Evolutionary conservation across 2,329 filamentous ascomycete genomes (phyloP).

Genomic region (Hypocrella siamensis): DNA sequence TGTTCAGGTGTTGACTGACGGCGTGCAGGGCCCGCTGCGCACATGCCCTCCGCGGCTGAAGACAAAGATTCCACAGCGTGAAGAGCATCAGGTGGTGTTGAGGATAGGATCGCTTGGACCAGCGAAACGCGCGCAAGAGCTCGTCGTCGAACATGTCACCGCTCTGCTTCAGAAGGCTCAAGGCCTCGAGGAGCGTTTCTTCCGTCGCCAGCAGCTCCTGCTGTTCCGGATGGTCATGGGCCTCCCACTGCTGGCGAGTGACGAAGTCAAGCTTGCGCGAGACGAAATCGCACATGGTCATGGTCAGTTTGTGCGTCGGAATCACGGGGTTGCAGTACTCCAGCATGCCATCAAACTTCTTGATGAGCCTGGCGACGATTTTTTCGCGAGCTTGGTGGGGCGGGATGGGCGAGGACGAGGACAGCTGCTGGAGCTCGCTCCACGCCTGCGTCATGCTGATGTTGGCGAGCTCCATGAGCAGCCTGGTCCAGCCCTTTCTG

Average conservation of each 20-base stretch:
- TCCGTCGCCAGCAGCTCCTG: slow-evolving; percentile 11
- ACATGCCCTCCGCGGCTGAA: slow-evolving; percentile 16
- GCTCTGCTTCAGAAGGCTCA: slow-evolving; percentile 16
- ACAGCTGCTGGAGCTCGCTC: slow-evolving; percentile 9
- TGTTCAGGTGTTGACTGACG: slow-evolving; percentile 6
- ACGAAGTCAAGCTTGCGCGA: slow-evolving; percentile 19
- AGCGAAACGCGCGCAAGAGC: slow-evolving; percentile 19
- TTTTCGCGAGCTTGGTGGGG: slow-evolving; percentile 14
- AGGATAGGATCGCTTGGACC: slow-evolving; percentile 21
- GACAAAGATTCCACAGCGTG: slow-evolving; percentile 25
- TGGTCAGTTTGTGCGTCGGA: slow-evolving; percentile 22
- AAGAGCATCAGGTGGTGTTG: slow-evolving; percentile 28
- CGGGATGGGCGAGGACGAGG: neutral
- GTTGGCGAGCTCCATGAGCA: slow-evolving; percentile 38
- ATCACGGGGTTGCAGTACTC: slow-evolving; percentile 34
- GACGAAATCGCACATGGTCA: slow-evolving; percentile 13
- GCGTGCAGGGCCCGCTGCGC: slow-evolving; percentile 14
- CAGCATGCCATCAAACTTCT: slow-evolving; percentile 16
- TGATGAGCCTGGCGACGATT: slow-evolving; percentile 18
- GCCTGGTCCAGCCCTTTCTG: slow-evolving; percentile 37
- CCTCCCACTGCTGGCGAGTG: slow-evolving; percentile 12
- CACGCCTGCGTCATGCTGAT: slow-evolving; percentile 27
- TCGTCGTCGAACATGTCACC: slow-evolving; percentile 17
- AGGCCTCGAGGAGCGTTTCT: slow-evolving; percentile 17
- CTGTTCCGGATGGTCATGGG: slow-evolving; percentile 7